phyloP scores from a whole-genome alignment of 2,329 filamentous ascomycete genomes.

The Plenodomus biglobosus region DNA sequence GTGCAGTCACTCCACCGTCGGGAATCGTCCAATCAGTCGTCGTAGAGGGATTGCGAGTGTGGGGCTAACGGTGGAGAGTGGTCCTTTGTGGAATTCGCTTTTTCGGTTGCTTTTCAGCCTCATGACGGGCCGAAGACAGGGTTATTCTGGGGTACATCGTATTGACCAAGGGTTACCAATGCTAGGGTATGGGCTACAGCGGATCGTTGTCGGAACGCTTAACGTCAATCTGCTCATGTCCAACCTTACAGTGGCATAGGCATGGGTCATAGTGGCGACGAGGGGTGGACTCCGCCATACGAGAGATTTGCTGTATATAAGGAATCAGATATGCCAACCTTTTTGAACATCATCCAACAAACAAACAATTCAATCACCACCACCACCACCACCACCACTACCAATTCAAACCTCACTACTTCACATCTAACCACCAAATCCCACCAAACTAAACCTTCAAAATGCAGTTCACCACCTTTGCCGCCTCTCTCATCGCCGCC shows the following conservation, averaged over 20 bases:
- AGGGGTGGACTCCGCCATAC: neutral
- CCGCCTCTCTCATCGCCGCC: slow-evolving; percentile 17
- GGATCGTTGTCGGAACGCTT: neutral
- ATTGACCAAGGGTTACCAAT: neutral
- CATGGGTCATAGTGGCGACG: neutral
- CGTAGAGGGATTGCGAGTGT: neutral
- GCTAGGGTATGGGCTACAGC: too few relatives aligned
- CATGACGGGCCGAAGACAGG: neutral
- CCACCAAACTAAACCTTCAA: slow-evolving; percentile 4
- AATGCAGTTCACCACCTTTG: slow-evolving; percentile 23
- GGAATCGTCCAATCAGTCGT: neutral
- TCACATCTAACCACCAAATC: too few relatives aligned
- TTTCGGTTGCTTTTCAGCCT: neutral
- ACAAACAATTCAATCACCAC: slow-evolving; percentile 1
- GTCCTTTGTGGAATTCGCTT: neutral
- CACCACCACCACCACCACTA: neutral
- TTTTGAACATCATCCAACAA: neutral
- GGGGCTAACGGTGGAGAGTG: too few relatives aligned
- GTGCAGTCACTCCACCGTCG: neutral
- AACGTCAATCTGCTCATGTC: neutral
- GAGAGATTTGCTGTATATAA: neutral
- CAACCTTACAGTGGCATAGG: neutral
- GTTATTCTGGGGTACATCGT: neutral
- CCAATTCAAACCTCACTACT: too few relatives aligned
- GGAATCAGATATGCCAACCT: neutral